Base-by-base conservation (phyloP, 2,329 filamentous ascomycete genomes). In the Paracamarosporium sp. region DNA sequence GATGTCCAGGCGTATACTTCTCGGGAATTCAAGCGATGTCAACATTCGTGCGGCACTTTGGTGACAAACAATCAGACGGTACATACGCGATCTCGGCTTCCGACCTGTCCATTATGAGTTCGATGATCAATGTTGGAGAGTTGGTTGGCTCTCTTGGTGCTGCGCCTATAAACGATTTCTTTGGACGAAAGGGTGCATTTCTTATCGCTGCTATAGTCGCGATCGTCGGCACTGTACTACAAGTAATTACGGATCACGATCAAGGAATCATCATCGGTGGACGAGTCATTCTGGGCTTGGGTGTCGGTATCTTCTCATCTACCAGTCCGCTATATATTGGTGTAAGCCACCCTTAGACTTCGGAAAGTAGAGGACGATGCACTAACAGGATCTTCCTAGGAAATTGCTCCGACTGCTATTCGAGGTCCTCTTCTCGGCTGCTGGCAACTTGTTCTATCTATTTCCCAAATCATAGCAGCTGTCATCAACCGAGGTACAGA, bases 181-280 rank as follows among this genome's bases (percentile, higher is more conserved):
- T 86, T 38, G 85, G 84, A 9, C 77, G 85, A 31, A 77, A 79
- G 67, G 74, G 82, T 35, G 80, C 80, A 8, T 84, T 85, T 47
- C 83, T 87, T 61, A 78, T 85, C 15, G 86, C 85, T n/a, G 80
- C 81, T 5, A 61, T 76, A 12, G 79, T 87, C 59, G 82, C 86
- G 77, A 74, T 85, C 25, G 47, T 86, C 27, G 85, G 85, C 17
- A 83, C 84, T 25, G 76, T 84, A 13, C 81, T 88, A 44, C 86
- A 88, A 63, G 69, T 83, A 20, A 73, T 79, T 8, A 78, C 79
- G 2, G 80, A 79, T 59, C 67, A 74, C 63, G 75, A 77, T n/a
- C 73, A 66, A 35, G 68, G 72, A 35, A 76, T 79, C 20, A 73
- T 82, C 11, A 79, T 76, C 8, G 76, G 79, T 3, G 73, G 81